Base-by-base conservation (phyloP, 345 rosid genomes). In the Euphorbia peplus region DNA sequence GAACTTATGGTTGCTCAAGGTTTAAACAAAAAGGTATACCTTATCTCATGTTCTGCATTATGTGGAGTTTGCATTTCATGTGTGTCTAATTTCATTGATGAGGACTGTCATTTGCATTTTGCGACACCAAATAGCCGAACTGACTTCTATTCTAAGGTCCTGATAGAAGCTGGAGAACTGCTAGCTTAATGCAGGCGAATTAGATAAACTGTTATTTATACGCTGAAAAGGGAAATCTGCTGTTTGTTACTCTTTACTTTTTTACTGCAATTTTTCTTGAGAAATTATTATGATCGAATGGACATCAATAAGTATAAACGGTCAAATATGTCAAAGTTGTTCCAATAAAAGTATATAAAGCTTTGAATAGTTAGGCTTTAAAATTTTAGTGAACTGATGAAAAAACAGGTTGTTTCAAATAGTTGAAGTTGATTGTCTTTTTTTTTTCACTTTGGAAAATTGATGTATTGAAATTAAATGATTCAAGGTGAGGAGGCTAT, bases 1-100 rank as follows among this genome's bases (percentile, higher is more conserved):
- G 84, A 85, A 54, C 70, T 91, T 69, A 80, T 82, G 90, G 24
- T 66, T 65, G 73, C 82, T 32, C 86, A 81, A 5, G 83, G 75
- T 70, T 47, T 67, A 29, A 72, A 78, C 14, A 75, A 85, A 32
- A 79, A 83, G 86, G 97, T 88, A 73, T 75, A 0, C 28, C 19
- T n/a, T 57, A 13, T 5, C n/a, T 41, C 18, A 35, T 24, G 16
- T 21, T 19, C 21, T 41, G 48, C 5, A 11, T 52, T 7, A 2
- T 2, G 3, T 52, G 25, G 56, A 52, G 56, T 52, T 52, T 52
- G 56, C 26, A 52, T 21, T 18, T 8, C 11, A 39, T 44, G 50
- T 44, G 50, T 44, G 37, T 30, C 21, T 37, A 59, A 30, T 16
- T 59, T 30, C 41, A 15, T 29, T 0, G 10, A 16, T 18, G 14